Base-by-base conservation (phyloP, 306 rosid genomes). In the Cucurbita maxima region DNA sequence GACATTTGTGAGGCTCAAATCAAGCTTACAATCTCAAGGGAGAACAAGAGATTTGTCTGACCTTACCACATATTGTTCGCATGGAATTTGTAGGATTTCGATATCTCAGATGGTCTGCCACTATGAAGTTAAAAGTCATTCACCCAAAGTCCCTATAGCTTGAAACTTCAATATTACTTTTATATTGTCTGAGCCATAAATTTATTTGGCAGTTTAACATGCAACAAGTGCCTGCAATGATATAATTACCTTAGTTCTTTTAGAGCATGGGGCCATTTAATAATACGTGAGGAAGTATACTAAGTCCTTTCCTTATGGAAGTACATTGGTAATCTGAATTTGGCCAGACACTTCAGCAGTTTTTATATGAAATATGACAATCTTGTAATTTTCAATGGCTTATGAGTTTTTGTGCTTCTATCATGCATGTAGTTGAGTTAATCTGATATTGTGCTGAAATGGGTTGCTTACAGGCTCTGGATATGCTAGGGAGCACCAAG, bases 401-500 rank as follows among this genome's bases (percentile, higher is more conserved):
- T 47, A 47, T 58, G 20, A 19, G 16, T 40, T 74, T 10, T 47
- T 7, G 20, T 22, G 57, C 44, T 43, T 45, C 54, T 30, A 30
- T 74, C 44, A 74, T 7, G 14, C 8, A 22, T 74, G 34, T 14
- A 58, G 67, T 41, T 40, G 30, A 69, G 55, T 48, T 12, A 50
- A 70, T 16, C 43, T 25, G 25, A 70, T 25, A 37, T 25, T 73
- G 5, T 18, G 76, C 74, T 38, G 69, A 37, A 60, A 20, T 79
- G 72, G 56, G 44, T 50, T 63, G 25, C 82, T 75, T 58, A 12
- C 84, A 88, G 97, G 92, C 97, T 60, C 84, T 91, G 76, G 97
- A 88, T 81, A 60, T 89, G 85, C 97, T 87, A 72, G 92, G 97
- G 63, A 87, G 72, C 80, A 87, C 96, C 81, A 91, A 91, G 75